A percentile compares a stretch with the other conserved stretches of the same genome.
Evolutionary conservation across 129 eudicot genomes (phyloP).

Genomic region (Tagetes erecta): DNA sequence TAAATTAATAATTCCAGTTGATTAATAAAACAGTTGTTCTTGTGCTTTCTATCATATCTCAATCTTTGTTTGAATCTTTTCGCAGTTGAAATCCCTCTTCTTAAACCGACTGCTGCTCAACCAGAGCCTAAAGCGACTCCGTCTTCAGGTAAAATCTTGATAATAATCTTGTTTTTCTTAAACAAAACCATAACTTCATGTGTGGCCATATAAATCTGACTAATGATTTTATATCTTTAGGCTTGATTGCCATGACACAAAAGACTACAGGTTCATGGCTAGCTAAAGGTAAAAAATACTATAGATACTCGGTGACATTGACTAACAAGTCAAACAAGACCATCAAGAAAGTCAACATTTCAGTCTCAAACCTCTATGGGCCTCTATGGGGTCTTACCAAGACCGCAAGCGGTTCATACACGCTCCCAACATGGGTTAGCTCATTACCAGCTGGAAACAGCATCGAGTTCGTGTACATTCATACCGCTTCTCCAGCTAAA

Average conservation of each 20-base stretch:
- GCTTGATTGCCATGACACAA: conserved; percentile 48
- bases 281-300: conserved; percentile 61
- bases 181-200: background rate
- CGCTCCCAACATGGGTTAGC: conserved; percentile 66
- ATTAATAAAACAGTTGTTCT: background rate
- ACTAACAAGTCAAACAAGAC: conserved; percentile 77
- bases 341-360: conserved; percentile 57
- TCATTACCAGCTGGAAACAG: conserved; percentile 77
- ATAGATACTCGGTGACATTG: conserved; percentile 72
- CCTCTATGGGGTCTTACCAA: conserved; percentile 91
- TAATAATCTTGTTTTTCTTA: background rate
- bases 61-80: background rate
- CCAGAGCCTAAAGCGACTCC: conserved; percentile 24
- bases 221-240: conserved; percentile 14
- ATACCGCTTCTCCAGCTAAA: conserved; percentile 60
- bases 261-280: conserved; percentile 70
- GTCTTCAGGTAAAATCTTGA: conserved; percentile 53
- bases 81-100: conserved; percentile 44
- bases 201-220: background rate
- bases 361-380: conserved; percentile 72
- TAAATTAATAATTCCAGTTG: background rate
- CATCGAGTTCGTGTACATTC: conserved; percentile 86
- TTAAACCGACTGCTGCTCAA: conserved; percentile 15
- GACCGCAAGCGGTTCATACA: conserved; percentile 51
- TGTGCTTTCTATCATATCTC: background rate